A percentile compares a stretch with the other conserved stretches of the same genome.
These are phyloP conservation scores for Penicillium sp. DNA, from an alignment of 2,329 filamentous ascomycete genomes.

Conservation along the genomic window DNA sequence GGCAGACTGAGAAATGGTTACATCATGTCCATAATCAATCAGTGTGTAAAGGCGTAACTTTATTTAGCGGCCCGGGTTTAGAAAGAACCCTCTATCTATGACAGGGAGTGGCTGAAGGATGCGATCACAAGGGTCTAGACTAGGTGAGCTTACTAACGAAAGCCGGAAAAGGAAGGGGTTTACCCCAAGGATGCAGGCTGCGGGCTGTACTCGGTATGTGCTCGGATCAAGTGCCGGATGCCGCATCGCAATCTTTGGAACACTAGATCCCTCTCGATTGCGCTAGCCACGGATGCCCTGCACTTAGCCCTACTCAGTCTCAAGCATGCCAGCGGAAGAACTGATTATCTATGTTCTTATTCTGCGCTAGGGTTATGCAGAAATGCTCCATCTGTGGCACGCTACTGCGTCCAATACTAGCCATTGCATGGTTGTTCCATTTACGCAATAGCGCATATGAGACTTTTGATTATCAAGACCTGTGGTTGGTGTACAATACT, in stretches of 20 bases:
- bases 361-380: slow-evolving; percentile 5
- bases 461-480: background rate
- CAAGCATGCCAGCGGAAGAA: background rate
- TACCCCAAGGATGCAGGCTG: background rate
- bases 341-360: slow-evolving; percentile 5
- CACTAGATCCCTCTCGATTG: slow-evolving; percentile 16
- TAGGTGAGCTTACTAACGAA: no score
- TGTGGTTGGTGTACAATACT: slow-evolving; percentile 1
- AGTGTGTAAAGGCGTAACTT: background rate
- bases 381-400: slow-evolving; percentile 6
- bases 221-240: slow-evolving; percentile 7
- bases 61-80: slow-evolving; percentile 1
- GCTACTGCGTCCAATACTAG: slow-evolving; percentile 1
- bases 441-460: background rate
- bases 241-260: slow-evolving; percentile 9
- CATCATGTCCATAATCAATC: no score
- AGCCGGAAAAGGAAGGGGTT: background rate
- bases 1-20: no score
- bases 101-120: no score
- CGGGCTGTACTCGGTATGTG: slow-evolving; percentile 6
- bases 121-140: no score
- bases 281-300: slow-evolving; percentile 3
- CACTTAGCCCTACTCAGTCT: slow-evolving; percentile 5
- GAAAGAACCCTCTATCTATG: background rate
- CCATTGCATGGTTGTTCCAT: slow-evolving; percentile 1